phyloP scores from a whole-genome alignment of 1,139 yeast genomes.

The Arxiozyma bovina region DNA sequence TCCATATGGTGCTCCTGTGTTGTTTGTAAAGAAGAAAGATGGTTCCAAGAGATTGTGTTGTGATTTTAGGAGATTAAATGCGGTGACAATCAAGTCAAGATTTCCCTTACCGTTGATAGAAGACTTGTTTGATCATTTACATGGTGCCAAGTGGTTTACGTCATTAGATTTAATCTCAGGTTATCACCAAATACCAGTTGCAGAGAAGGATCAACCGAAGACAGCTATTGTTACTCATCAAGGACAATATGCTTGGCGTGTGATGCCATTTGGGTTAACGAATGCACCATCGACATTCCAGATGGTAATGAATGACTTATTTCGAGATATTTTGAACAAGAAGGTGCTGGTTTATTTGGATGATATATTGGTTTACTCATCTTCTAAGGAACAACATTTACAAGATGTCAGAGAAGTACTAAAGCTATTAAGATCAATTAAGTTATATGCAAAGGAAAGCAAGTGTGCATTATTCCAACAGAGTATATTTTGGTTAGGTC shows the following conservation, averaged over 20 bases:
- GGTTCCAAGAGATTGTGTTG: slow-evolving; percentile 16
- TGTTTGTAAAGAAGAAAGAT: slow-evolving; percentile 20
- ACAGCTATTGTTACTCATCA: slow-evolving; percentile 10
- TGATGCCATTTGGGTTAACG: slow-evolving; percentile 7
- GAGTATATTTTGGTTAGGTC: not conserved
- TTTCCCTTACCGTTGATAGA: slow-evolving; percentile 22
- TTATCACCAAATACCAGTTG: slow-evolving; percentile 9
- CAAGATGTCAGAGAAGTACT: slow-evolving; percentile 7
- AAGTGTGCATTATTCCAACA: not conserved
- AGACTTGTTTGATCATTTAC: slow-evolving; percentile 7
- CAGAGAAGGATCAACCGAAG: slow-evolving; percentile 6
- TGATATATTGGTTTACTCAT: slow-evolving; percentile 24
- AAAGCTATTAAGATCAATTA: not conserved
- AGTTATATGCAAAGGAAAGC: not conserved
- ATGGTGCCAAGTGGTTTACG: slow-evolving; percentile 2
- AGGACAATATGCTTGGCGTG: slow-evolving; percentile 7
- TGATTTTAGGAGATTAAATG: slow-evolving; percentile 21
- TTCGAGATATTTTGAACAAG: slow-evolving; percentile 5
- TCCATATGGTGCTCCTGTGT: slow-evolving; percentile 5
- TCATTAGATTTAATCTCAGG: slow-evolving; percentile 7
- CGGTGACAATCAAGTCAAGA: slow-evolving; percentile 13
- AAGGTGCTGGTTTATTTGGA: slow-evolving; percentile 22
- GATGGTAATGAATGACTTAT: slow-evolving; percentile 9
- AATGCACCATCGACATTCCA: slow-evolving; percentile 8
- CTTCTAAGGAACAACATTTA: slow-evolving; percentile 10